These are phyloP conservation scores for Ceratobasidium sp. DNA, from an alignment of 1,284 basidiomycete genomes.

Conservation along the genomic window DNA sequence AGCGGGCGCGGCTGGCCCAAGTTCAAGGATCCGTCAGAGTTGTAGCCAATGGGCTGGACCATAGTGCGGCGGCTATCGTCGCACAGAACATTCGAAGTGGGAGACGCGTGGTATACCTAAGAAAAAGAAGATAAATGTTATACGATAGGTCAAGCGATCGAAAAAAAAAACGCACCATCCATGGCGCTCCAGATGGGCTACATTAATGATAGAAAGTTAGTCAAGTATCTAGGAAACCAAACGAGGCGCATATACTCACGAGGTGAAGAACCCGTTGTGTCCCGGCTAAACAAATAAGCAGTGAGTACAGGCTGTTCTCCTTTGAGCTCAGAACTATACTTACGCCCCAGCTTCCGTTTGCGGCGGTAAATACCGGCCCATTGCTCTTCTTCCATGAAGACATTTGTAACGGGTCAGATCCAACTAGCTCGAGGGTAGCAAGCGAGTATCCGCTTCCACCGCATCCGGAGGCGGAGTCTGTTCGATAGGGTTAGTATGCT, in stretches of 20 bases:
- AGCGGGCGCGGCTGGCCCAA: constrained; percentile 37
- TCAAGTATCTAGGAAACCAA: not conserved
- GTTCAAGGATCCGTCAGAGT: constrained; percentile 37
- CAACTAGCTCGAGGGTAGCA: constrained; percentile 7
- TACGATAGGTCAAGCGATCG: not conserved
- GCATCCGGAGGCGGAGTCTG: constrained; percentile 42
- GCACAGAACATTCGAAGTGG: constrained; percentile 29
- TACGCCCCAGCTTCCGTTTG: constrained; percentile 20
- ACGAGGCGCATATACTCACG: constrained; percentile 21
- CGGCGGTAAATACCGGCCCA: constrained; percentile 12
- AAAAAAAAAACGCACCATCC: not conserved
- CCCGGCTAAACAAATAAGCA: not conserved
- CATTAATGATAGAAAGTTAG: not conserved
- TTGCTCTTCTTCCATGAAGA: constrained; percentile 26
- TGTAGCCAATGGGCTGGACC: constrained; percentile 35
- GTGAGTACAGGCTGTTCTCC: not conserved
- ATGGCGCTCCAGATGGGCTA: constrained; percentile 11
- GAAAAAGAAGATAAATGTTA: not conserved
- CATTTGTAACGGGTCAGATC: not conserved
- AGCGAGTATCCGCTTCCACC: constrained; percentile 42
- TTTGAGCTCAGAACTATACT: not conserved
- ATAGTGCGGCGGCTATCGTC: constrained; percentile 45
- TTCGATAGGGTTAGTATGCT: not conserved
- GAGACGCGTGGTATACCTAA: constrained; percentile 44
- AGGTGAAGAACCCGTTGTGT: constrained; percentile 30